phyloP scores from a whole-genome alignment of 345 rosid genomes.

The Turritis glabra region DNA sequence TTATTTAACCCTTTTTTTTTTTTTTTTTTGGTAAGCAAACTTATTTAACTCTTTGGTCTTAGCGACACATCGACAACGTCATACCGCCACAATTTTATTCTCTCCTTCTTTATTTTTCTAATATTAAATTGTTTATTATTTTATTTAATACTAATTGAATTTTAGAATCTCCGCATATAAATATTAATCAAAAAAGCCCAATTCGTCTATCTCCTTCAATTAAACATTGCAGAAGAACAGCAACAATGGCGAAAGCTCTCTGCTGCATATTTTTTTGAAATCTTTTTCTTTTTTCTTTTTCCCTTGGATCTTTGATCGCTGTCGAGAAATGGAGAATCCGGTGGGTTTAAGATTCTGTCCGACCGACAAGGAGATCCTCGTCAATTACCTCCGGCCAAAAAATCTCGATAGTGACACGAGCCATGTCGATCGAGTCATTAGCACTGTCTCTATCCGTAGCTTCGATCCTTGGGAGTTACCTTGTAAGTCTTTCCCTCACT shows the following conservation, averaged over 20 bases:
- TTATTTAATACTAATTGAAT: not conserved
- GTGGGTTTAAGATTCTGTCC: conserved; percentile 52
- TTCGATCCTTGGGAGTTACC: conserved; percentile 58
- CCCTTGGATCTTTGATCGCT: no score
- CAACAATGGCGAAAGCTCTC: not conserved
- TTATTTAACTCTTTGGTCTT: no score
- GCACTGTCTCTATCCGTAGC: conserved; percentile 41
- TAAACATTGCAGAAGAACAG: not conserved
- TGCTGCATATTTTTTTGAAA: no score
- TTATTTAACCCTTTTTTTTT: no score
- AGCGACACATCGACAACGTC: no score
- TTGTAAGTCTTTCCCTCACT: conserved; percentile 21
- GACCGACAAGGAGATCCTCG: conserved; percentile 46
- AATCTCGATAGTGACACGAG: conserved; percentile 18
- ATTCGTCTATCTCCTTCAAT: not conserved
- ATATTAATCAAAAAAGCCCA: not conserved
- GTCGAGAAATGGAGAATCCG: conserved; percentile 2
- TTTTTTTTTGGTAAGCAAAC: no score
- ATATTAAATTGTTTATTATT: no score
- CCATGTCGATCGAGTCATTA: conserved; percentile 24
- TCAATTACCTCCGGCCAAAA: conserved; percentile 38
- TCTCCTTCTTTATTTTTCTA: no score
- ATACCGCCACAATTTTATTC: no score
- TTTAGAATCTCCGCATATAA: no score
- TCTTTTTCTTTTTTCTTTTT: no score